Evolutionary conservation across 139 green algal genomes (phyloP).

Genomic region (Parachlorella kessleri): DNA sequence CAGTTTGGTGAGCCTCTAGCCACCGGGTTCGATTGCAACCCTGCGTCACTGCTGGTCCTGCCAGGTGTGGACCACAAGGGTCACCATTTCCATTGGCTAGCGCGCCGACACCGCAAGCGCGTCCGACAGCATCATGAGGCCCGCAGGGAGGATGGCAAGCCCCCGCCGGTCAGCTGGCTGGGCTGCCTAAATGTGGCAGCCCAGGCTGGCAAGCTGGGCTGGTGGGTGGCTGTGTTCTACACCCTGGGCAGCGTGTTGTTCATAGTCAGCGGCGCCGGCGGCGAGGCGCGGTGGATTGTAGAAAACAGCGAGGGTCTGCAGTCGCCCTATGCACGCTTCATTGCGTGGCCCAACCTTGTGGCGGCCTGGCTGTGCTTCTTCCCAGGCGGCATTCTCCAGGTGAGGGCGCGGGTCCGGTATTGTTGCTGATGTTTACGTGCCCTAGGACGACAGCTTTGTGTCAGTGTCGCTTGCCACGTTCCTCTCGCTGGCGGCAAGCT

Average conservation of each 20-base stretch:
- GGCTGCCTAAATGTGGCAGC: background rate
- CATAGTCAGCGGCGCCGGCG: background rate
- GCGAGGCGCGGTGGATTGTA: background rate
- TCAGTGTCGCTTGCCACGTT: too few species aligned
- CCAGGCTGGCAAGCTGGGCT: constrained; percentile 1
- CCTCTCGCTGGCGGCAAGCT: too few species aligned
- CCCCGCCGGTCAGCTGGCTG: background rate
- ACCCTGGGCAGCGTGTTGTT: constrained; percentile 5
- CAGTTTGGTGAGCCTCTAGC: too few species aligned
- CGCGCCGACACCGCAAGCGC: background rate
- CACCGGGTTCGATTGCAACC: too few species aligned
- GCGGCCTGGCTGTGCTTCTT: constrained; percentile 16
- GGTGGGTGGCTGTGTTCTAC: constrained; percentile 3
- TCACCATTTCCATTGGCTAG: constrained; percentile 4
- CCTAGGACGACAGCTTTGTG: too few species aligned
- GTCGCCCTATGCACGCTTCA: background rate
- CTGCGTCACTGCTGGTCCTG: too few species aligned
- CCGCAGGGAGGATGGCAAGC: background rate
- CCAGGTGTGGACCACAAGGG: background rate
- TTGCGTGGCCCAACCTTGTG: background rate
- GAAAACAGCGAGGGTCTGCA: background rate
- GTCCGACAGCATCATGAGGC: background rate
- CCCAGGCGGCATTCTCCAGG: background rate
- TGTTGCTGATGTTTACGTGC: too few species aligned
- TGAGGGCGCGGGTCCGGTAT: too few species aligned